phyloP scores from a whole-genome alignment of 331 rosid genomes.

The Spiraea crenata region DNA sequence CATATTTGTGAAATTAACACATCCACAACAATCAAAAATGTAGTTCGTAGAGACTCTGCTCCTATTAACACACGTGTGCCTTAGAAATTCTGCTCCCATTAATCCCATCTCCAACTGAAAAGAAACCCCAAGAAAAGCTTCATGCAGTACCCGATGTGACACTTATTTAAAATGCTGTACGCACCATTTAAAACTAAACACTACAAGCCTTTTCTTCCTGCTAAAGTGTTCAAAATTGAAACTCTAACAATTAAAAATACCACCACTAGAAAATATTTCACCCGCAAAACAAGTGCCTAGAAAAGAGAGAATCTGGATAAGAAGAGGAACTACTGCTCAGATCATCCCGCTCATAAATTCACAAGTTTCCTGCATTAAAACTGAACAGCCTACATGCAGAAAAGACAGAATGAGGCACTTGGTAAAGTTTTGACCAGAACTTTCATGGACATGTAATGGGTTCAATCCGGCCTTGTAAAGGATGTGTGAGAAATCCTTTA shows the following conservation, averaged over 20 bases:
- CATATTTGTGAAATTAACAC: background rate
- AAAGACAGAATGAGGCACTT: conserved; percentile 18
- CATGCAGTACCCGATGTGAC: background rate
- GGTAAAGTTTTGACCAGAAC: background rate
- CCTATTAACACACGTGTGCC: background rate
- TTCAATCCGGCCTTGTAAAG: background rate
- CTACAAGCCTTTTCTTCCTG: background rate
- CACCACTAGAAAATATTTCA: background rate
- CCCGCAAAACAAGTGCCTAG: conserved; percentile 3
- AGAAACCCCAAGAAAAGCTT: background rate
- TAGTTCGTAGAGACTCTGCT: background rate
- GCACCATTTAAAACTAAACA: background rate
- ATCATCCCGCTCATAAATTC: conserved; percentile 72
- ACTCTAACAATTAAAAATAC: background rate
- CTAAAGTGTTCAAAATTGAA: no score
- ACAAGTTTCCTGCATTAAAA: conserved; percentile 71
- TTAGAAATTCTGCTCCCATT: background rate
- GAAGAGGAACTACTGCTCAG: conserved; percentile 90
- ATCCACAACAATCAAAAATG: background rate
- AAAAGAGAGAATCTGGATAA: conserved; percentile 63
- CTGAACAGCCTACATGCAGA: conserved; percentile 72
- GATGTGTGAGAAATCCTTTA: background rate
- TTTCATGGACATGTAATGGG: background rate
- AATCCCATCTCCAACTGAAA: background rate
- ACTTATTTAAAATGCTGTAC: no score